A percentile compares a stretch with the other conserved stretches of the same genome.
These are phyloP conservation scores for Graphiopsis chlorocephala DNA, from an alignment of 2,329 filamentous ascomycete species.

Conservation along the genomic window DNA sequence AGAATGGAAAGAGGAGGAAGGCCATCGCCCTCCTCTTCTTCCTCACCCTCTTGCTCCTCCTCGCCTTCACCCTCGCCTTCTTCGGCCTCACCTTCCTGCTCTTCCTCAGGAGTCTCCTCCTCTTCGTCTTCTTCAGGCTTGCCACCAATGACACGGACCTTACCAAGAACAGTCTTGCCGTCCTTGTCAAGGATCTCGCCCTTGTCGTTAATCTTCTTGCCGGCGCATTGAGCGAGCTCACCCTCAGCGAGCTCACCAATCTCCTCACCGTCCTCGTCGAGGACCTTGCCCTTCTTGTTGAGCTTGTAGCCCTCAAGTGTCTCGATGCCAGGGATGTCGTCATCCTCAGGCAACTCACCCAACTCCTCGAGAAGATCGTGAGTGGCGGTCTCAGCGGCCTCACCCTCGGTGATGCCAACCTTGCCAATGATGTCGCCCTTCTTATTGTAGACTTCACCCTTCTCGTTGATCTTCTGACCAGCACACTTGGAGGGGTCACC, in stretches of 20 bases:
- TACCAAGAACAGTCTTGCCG: constrained; percentile 59
- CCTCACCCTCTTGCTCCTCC: constrained; percentile 33
- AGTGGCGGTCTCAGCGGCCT: constrained; percentile 51
- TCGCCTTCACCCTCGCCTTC: constrained; percentile 31
- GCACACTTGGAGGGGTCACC: constrained; percentile 44
- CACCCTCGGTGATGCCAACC: constrained; percentile 48
- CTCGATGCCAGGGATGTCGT: constrained; percentile 44
- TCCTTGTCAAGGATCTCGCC: constrained; percentile 64
- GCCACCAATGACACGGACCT: constrained; percentile 53
- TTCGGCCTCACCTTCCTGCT: constrained; percentile 28
- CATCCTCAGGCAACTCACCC: constrained; percentile 39
- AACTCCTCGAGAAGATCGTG: constrained; percentile 48
- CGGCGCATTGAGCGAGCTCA: constrained; percentile 59
- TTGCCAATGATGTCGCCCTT: constrained; percentile 50
- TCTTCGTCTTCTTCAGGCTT: constrained; percentile 35
- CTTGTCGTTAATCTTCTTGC: constrained; percentile 63
- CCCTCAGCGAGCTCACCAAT: constrained; percentile 56
- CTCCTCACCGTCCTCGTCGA: constrained; percentile 53
- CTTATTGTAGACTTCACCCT: constrained; percentile 52
- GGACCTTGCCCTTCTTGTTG: constrained; percentile 57
- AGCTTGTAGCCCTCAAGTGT: constrained; percentile 54
- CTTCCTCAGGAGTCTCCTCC: constrained; percentile 35
- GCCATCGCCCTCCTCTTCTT: constrained; percentile 34
- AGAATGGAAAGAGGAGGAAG: constrained; percentile 50
- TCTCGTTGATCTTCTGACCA: constrained; percentile 50